Conservation (phyloP, 208 protist genomes). For the Acanthamoeba divionensis region DNA sequence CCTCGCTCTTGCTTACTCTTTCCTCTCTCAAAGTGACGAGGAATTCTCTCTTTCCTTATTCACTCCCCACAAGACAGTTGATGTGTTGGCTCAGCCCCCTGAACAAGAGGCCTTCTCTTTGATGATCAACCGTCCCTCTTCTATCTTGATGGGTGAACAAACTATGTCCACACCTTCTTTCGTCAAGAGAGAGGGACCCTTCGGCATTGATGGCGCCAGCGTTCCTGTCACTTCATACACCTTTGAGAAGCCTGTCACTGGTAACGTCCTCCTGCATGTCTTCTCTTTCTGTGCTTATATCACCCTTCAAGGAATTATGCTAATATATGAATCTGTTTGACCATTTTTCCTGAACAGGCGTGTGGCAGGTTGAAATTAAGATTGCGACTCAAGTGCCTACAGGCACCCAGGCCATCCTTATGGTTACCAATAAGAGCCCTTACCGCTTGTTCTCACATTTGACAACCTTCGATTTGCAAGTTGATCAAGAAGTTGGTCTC, state of each 20-base stretch:
- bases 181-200: not conserved
- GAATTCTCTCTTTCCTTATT: not conserved
- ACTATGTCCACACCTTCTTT: no score
- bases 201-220: not conserved
- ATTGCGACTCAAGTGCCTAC: not conserved
- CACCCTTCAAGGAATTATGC: no score
- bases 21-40: not conserved
- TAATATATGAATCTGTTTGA: no score
- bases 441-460: slow-evolving; percentile 23
- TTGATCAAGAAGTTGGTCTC: slow-evolving; percentile 22
- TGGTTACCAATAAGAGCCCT: not conserved
- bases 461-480: slow-evolving; percentile 10
- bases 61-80: not conserved
- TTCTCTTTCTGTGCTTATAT: no score
- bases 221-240: not conserved
- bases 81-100: no score
- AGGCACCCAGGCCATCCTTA: not conserved
- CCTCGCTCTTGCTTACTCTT: not conserved
- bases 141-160: not conserved
- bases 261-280: no score
- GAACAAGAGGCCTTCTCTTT: not conserved
- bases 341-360: not conserved
- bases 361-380: slow-evolving; percentile 8
- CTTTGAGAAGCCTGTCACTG: not conserved
- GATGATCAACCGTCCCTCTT: not conserved